Evolutionary conservation across 2,329 filamentous ascomycete species (phyloP).

Genomic region (Phaeophleospora eucalypticola): DNA sequence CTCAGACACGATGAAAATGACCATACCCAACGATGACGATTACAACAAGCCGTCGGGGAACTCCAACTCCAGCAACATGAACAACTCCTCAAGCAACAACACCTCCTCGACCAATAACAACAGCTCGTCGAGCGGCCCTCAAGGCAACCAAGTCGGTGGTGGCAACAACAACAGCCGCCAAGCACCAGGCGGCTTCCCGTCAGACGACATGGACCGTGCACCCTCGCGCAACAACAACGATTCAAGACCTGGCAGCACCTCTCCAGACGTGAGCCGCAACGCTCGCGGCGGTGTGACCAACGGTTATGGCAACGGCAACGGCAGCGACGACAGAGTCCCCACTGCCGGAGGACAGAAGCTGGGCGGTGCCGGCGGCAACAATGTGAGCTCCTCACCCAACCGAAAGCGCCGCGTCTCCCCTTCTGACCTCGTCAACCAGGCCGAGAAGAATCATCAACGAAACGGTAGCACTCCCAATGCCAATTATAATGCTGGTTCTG

Average conservation of each 20-base stretch:
- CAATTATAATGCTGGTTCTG: neutral
- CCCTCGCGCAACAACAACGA: neutral
- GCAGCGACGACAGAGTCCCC: neutral
- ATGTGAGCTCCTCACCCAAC: neutral
- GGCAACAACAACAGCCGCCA: slow-evolving; percentile 3
- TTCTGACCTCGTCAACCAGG: slow-evolving; percentile 9
- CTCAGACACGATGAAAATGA: slow-evolving; percentile 10
- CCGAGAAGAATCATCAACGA: slow-evolving; percentile 5
- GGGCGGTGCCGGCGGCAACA: slow-evolving; percentile 1
- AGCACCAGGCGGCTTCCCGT: neutral
- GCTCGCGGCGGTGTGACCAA: slow-evolving; percentile 4
- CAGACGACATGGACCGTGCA: slow-evolving; percentile 1
- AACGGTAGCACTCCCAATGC: neutral
- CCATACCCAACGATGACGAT: slow-evolving; percentile 1
- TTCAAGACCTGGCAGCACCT: neutral
- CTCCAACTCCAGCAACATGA: neutral
- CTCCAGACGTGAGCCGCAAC: slow-evolving; percentile 7
- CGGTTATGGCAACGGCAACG: neutral
- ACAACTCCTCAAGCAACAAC: neutral
- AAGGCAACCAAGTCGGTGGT: neutral
- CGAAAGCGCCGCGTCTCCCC: slow-evolving; percentile 2
- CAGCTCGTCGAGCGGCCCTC: neutral
- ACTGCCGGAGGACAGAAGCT: neutral
- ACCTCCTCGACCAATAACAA: neutral
- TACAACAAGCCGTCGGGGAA: slow-evolving; percentile 1